These are phyloP conservation scores for Spencermartinsiella ligniputridi DNA, from an alignment of 1,139 yeast genomes.

Conservation along the genomic window DNA sequence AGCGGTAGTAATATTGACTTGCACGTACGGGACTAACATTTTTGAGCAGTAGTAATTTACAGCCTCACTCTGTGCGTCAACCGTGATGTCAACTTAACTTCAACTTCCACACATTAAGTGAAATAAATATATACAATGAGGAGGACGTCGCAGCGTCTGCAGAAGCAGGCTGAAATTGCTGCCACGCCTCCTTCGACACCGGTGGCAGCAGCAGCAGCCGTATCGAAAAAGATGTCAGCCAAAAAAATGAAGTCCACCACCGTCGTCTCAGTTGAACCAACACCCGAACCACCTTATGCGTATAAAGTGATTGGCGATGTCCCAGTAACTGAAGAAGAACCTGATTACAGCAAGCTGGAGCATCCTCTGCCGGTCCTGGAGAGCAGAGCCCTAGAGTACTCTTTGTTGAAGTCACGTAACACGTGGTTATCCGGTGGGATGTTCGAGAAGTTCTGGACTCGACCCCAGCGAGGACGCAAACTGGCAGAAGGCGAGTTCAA, in stretches of 20 bases:
- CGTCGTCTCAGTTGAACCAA: slow-evolving; percentile 47
- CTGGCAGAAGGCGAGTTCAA: slow-evolving; percentile 36
- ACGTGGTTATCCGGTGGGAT: slow-evolving; percentile 70
- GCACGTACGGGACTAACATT: too few relatives aligned
- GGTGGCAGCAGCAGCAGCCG: not conserved
- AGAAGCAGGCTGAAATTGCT: slow-evolving; percentile 2
- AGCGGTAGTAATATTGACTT: too few relatives aligned
- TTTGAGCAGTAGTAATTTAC: too few relatives aligned
- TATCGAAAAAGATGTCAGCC: not conserved
- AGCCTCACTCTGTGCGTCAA: too few relatives aligned
- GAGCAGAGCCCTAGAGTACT: slow-evolving; percentile 53
- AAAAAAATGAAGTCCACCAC: not conserved
- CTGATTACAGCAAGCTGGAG: slow-evolving; percentile 58
- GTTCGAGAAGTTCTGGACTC: slow-evolving; percentile 73
- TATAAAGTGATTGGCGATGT: slow-evolving; percentile 62
- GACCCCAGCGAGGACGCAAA: slow-evolving; percentile 53
- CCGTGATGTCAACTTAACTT: not conserved
- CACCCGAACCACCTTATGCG: slow-evolving; percentile 56
- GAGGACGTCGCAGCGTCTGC: slow-evolving; percentile 3
- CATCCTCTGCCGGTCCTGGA: slow-evolving; percentile 70
- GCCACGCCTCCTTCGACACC: not conserved
- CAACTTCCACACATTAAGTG: not conserved
- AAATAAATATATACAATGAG: not conserved
- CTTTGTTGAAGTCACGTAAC: slow-evolving; percentile 69
- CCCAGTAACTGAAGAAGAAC: slow-evolving; percentile 62